phyloP scores from a whole-genome alignment of 2,329 filamentous ascomycete genomes.

The Monosporascus sp. region DNA sequence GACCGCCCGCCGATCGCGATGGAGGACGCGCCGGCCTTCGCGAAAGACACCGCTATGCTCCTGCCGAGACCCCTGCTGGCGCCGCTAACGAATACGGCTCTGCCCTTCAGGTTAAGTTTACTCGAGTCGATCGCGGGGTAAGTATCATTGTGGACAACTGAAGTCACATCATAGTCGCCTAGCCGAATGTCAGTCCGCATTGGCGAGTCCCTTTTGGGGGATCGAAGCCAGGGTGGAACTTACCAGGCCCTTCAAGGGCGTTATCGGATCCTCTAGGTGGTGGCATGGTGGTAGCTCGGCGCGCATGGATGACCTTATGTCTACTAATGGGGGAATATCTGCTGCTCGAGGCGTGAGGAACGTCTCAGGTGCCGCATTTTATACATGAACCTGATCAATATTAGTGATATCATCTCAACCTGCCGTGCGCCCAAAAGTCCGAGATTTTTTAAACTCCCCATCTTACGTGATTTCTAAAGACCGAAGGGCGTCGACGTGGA shows the following conservation, averaged over 20 bases:
- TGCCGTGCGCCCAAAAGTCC: too few species aligned
- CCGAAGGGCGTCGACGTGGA: too few species aligned
- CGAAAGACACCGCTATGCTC: conserved; percentile 26
- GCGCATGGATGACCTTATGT: too few species aligned
- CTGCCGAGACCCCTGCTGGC: conserved; percentile 30
- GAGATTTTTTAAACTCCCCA: too few species aligned
- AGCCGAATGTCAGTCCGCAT: neutral
- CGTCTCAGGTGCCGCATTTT: too few species aligned
- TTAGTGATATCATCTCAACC: too few species aligned
- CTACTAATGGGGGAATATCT: too few species aligned
- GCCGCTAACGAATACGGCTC: conserved; percentile 31
- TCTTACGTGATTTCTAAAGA: too few species aligned
- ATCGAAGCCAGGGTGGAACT: neutral
- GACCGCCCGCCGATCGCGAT: conserved; percentile 29
- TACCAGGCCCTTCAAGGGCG: conserved; percentile 19
- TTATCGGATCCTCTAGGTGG: conserved; percentile 19
- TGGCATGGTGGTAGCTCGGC: conserved; percentile 10
- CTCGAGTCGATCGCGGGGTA: conserved; percentile 27
- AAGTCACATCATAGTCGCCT: conserved; percentile 25
- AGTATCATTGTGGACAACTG: conserved; percentile 26
- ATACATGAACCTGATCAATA: too few species aligned
- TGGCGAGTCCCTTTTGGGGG: neutral
- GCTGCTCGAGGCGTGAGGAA: too few species aligned
- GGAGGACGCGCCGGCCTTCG: conserved; percentile 30
- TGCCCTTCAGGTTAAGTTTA: conserved; percentile 23